Evolutionary conservation across 257 asterid species (phyloP).

Genomic region (Solanum sejunctum): DNA sequence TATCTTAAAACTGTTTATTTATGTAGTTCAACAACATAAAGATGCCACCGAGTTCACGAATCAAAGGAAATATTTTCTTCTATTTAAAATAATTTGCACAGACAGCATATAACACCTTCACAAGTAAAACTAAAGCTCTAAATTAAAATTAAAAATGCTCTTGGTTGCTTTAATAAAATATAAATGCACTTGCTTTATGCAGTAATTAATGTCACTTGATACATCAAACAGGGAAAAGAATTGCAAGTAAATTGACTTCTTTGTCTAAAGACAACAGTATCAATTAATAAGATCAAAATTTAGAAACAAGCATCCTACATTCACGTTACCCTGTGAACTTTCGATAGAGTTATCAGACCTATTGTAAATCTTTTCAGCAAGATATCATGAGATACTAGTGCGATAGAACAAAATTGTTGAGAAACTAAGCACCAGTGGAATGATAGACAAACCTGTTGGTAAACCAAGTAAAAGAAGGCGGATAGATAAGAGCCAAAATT

Average conservation of each 20-base stretch:
- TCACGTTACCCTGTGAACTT: background rate
- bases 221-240: background rate
- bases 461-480: conserved; percentile 95
- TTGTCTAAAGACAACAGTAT: background rate
- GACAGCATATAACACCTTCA: background rate
- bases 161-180: background rate
- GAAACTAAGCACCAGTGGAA: background rate
- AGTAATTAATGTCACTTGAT: background rate
- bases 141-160: background rate
- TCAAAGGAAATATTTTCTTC: background rate
- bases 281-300: background rate
- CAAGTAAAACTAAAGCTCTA: background rate
- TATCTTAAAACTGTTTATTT: background rate
- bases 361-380: background rate
- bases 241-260: background rate
- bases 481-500: conserved; percentile 77
- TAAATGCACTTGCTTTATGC: background rate
- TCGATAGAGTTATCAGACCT: background rate
- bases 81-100: background rate
- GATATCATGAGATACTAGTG: background rate
- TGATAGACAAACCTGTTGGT: conserved; percentile 59
- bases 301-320: background rate
- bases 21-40: background rate
- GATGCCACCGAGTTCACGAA: background rate
- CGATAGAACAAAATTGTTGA: background rate